Conservation (phyloP, 805 yeast species). For the Candida nemodendra region DNA sequence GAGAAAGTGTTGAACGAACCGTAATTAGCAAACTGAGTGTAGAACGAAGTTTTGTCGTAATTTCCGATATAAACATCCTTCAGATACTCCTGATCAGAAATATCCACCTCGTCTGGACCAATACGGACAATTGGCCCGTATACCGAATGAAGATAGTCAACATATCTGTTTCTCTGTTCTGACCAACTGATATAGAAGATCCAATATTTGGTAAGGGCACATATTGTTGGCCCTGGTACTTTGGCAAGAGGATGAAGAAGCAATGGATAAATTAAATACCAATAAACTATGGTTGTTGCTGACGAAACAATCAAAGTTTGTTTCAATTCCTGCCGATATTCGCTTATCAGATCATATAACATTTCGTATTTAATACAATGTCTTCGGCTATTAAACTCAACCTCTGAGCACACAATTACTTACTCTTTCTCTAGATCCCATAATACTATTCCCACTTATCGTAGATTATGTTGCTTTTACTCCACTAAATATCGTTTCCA, state of each 20-base stretch:
- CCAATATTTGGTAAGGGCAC: constrained; percentile 44
- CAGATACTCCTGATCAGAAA: constrained; percentile 48
- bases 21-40: constrained; percentile 58
- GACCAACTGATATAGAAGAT: constrained; percentile 42
- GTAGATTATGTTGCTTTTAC: no score
- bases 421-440: no score
- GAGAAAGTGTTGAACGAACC: constrained; percentile 62
- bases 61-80: constrained; percentile 57
- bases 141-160: constrained; percentile 48
- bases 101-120: constrained; percentile 60
- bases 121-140: constrained; percentile 66
- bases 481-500: no score
- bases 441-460: no score
- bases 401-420: no score
- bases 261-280: constrained; percentile 42
- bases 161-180: constrained; percentile 48
- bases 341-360: constrained; percentile 9
- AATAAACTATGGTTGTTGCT: constrained; percentile 8
- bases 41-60: constrained; percentile 56
- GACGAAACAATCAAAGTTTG: constrained; percentile 5
- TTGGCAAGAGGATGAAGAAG: constrained; percentile 46
- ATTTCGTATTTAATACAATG: no score
- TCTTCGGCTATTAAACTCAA: no score
- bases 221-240: constrained; percentile 59
- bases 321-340: constrained; percentile 8